Evolutionary conservation across 192 early-diverging fungal species (phyloP).

Genomic region (Phlyctochytrium bullatum): DNA sequence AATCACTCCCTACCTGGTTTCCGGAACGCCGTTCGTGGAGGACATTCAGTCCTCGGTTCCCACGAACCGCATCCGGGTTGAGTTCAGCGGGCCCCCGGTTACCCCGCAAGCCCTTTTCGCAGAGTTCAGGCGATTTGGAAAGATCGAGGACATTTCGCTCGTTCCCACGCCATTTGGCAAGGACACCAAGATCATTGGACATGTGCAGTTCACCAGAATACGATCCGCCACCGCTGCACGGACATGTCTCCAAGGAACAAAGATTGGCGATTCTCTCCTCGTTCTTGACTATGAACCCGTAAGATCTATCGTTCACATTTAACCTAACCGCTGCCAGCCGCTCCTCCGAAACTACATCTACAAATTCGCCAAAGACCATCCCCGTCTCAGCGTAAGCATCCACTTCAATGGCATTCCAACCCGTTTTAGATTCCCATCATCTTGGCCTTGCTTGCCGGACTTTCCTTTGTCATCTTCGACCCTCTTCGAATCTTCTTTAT

Average conservation of each 20-base stretch:
- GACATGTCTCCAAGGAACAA: slow-evolving; percentile 86
- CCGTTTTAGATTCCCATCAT: slow-evolving; percentile 62
- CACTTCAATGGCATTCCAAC: slow-evolving; percentile 5
- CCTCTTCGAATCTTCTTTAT: slow-evolving; percentile 89
- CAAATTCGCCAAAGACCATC: slow-evolving; percentile 51
- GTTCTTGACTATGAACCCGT: slow-evolving; percentile 46
- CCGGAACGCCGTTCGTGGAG: slow-evolving; percentile 46
- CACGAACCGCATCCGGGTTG: slow-evolving; percentile 48
- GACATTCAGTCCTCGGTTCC: slow-evolving; percentile 47
- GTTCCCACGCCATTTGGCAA: slow-evolving; percentile 64
- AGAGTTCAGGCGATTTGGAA: slow-evolving; percentile 75
- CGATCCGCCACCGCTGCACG: slow-evolving; percentile 87
- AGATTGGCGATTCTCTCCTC: slow-evolving; percentile 61
- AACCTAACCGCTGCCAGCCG: slow-evolving; percentile 40
- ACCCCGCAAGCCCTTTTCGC: slow-evolving; percentile 67
- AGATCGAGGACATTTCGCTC: slow-evolving; percentile 75
- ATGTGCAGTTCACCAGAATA: slow-evolving; percentile 73
- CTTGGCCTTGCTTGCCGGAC: slow-evolving; percentile 69
- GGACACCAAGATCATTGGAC: slow-evolving; percentile 75
- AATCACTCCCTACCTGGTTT: slow-evolving; percentile 28
- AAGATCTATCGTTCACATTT: background rate
- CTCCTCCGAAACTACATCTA: slow-evolving; percentile 20
- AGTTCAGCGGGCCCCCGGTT: slow-evolving; percentile 75
- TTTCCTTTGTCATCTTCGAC: slow-evolving; percentile 86
- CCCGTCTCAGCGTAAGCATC: slow-evolving; percentile 56